phyloP scores from a whole-genome alignment of 306 rosid genomes.

The Sicyos baderoa region DNA sequence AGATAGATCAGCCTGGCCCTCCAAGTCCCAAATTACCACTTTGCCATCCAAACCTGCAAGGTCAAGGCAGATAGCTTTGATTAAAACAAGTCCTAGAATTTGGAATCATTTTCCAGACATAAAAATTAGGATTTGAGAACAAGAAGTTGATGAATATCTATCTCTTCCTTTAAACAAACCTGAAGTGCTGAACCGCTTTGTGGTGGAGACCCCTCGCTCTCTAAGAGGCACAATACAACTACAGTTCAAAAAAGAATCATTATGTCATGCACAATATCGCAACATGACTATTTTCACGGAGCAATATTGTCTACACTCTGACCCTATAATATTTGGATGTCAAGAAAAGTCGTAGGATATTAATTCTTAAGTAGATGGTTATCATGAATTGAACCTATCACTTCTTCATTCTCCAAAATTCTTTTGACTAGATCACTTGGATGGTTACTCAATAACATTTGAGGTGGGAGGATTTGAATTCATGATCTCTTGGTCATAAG shows the following conservation, averaged over 20 bases:
- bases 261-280: conserved; percentile 8
- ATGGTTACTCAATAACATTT: no score
- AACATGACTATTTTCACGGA: no score
- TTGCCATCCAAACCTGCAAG: conserved; percentile 82
- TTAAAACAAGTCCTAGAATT: neutral
- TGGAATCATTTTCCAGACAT: conserved; percentile 4
- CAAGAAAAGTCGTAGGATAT: no score
- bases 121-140: neutral
- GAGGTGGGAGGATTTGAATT: no score
- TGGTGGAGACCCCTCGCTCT: conserved; percentile 33
- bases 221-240: conserved; percentile 65
- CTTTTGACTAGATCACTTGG: no score
- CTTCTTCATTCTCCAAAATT: no score
- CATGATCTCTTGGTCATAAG: no score
- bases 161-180: conserved; percentile 42
- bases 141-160: neutral
- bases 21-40: conserved; percentile 82
- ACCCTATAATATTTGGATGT: no score
- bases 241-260: conserved; percentile 26
- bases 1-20: conserved; percentile 55
- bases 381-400: no score
- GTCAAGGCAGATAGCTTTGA: conserved; percentile 12
- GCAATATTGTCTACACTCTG: no score
- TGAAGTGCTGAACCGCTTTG: conserved; percentile 84
- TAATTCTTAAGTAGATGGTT: no score